phyloP scores from a whole-genome alignment of 176 grass and related monocot species.

The Panicum miliaceum region DNA sequence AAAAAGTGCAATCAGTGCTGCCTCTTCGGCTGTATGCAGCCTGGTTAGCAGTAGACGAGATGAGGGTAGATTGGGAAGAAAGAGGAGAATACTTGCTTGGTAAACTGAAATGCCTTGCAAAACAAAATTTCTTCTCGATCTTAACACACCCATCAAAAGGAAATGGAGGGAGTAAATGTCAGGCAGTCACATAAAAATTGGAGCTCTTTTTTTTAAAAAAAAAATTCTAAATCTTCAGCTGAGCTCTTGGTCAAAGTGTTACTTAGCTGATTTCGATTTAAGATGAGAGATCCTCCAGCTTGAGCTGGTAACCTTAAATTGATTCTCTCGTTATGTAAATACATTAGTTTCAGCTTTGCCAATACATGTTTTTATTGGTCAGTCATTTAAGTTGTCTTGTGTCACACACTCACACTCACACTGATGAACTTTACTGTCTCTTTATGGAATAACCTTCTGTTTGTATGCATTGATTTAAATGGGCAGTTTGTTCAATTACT shows the following conservation, averaged over 20 bases:
- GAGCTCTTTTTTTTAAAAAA: neutral
- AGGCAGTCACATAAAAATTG: neutral
- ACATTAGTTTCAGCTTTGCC: neutral
- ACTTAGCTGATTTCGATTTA: conserved; percentile 18
- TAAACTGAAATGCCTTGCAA: neutral
- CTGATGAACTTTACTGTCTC: neutral
- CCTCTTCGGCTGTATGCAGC: neutral
- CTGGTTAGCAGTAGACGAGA: neutral
- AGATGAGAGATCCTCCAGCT: neutral
- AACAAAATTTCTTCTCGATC: neutral
- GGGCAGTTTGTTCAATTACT: neutral
- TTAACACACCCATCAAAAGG: neutral
- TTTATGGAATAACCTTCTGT: conserved; percentile 10
- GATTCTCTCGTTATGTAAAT: neutral
- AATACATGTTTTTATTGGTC: neutral
- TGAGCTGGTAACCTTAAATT: neutral
- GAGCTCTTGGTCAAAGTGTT: neutral
- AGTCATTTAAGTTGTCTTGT: conserved; percentile 13
- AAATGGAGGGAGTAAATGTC: neutral
- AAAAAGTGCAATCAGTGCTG: neutral
- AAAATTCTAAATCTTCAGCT: neutral
- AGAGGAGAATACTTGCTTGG: neutral
- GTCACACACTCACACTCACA: no score
- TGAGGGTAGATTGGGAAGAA: neutral
- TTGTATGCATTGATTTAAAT: neutral